Evolutionary conservation across 2,329 filamentous ascomycete genomes (phyloP).

Genomic region (Fusarium compactum): DNA sequence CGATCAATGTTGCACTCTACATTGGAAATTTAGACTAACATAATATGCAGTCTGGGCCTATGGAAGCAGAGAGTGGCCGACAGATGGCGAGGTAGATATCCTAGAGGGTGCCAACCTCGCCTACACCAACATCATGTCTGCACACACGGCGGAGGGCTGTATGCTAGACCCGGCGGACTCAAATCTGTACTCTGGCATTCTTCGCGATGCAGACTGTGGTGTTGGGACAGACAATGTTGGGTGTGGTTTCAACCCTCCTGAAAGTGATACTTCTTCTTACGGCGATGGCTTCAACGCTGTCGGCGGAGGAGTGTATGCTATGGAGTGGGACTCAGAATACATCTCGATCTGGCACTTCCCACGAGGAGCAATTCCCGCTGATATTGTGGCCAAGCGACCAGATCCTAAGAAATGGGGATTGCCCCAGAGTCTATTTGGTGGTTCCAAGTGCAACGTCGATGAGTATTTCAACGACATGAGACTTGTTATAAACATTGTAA

Average conservation of each 20-base stretch:
- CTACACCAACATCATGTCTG: slow-evolving; percentile 70
- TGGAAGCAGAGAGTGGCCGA: slow-evolving; percentile 67
- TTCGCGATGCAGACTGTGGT: slow-evolving; percentile 53
- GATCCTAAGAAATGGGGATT: slow-evolving; percentile 75
- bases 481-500: slow-evolving; percentile 77
- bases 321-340: slow-evolving; percentile 75
- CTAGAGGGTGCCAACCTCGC: slow-evolving; percentile 76
- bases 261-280: slow-evolving; percentile 61
- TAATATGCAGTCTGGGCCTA: slow-evolving; percentile 62
- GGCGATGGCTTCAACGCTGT: slow-evolving; percentile 75
- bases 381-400: slow-evolving; percentile 71
- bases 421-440: slow-evolving; percentile 77
- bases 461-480: slow-evolving; percentile 75
- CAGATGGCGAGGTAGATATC: slow-evolving; percentile 75
- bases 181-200: slow-evolving; percentile 45
- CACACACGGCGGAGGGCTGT: slow-evolving; percentile 65
- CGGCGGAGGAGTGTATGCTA: slow-evolving; percentile 76
- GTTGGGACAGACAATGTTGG: slow-evolving; percentile 56
- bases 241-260: slow-evolving; percentile 58
- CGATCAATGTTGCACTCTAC: background rate
- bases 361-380: slow-evolving; percentile 71
- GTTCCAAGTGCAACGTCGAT: slow-evolving; percentile 72
- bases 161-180: slow-evolving; percentile 38
- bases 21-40: slow-evolving; percentile 15
- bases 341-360: slow-evolving; percentile 85